These are phyloP conservation scores for Lachnellula hyalina DNA, from an alignment of 2,329 filamentous ascomycete genomes.

Conservation along the genomic window DNA sequence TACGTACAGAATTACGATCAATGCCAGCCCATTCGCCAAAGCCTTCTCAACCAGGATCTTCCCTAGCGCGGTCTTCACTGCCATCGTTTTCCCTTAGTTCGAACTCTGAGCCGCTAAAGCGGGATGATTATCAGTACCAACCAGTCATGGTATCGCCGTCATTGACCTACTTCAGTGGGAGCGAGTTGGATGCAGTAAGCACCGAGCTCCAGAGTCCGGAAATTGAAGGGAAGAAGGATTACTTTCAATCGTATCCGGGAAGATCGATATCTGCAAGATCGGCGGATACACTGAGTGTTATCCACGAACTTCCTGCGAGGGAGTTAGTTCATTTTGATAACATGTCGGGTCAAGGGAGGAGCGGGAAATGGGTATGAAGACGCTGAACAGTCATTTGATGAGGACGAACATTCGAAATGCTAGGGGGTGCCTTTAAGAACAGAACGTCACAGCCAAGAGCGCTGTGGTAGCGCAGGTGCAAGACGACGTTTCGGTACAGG, in stretches of 20 bases:
- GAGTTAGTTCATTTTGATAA: background rate
- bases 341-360: background rate
- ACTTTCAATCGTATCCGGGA: background rate
- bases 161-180: background rate
- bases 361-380: background rate
- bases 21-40: background rate
- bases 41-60: background rate
- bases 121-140: background rate
- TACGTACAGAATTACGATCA: background rate
- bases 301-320: background rate
- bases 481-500: no score
- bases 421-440: background rate
- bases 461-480: no score
- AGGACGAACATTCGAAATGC: background rate
- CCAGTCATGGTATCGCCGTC: background rate
- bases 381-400: background rate
- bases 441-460: background rate
- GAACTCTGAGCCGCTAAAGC: background rate
- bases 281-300: background rate
- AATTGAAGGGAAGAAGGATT: background rate
- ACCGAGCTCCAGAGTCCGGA: background rate
- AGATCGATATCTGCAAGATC: background rate
- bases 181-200: slow-evolving; percentile 4
- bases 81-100: background rate
- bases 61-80: background rate